Base-by-base conservation (phyloP, 352 stramenopile genomes). In the Phytopythium oedochilum region DNA sequence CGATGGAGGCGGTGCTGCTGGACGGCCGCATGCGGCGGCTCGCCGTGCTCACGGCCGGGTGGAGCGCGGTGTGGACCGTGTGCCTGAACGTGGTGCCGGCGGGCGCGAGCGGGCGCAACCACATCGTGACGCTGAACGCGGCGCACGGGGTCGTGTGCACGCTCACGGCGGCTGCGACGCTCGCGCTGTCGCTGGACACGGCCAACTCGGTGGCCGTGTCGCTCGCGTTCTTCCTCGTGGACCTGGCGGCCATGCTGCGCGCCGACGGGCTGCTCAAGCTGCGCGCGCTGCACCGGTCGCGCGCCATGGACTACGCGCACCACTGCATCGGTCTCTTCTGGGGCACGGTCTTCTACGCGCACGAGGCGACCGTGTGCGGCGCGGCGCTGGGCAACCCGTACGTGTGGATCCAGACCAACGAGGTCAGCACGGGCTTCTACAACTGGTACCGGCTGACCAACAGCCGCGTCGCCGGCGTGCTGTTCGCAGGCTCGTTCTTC, bases 321-420 rank as follows among this genome's bases (percentile, higher is more conserved):
- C 81, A 91, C 63, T 40, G 86, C 10, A 68, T 91, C 34, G 71
- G 78, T 9, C 53, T 91, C 22, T 80, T 82, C 56, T 88, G 76
- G 76, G 81, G 81, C 17, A 57, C 70, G 9, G 51, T 78, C 51
- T 79, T 87, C 23, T 89, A 77, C 48, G 48, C 70, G n/a, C 78
- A 83, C 7, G 81, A 89, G 38, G 60, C 65, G n/a, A 71, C 59
- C 4, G 64, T 88, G 53, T 91, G 81, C 32, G 62, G 67, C 18
- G 39, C 62, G 14, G 60, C 60, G 15, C 70, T 89, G 26, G 75
- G 78, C 17, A 91, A 89, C 59, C 53, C 78, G 28, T 91, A 91
- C 70, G 78, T 89, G 52, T 91, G 78, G 78, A 89, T 91, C 62
- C 81, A 91, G 55, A 91, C 81, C 29, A 91, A 91, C 54, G 81